A percentile compares a stretch with the other conserved stretches of the same genome.
Evolutionary conservation across 371 early-diverging fungal genomes (phyloP).

Genomic region (Mortierella sp.): DNA sequence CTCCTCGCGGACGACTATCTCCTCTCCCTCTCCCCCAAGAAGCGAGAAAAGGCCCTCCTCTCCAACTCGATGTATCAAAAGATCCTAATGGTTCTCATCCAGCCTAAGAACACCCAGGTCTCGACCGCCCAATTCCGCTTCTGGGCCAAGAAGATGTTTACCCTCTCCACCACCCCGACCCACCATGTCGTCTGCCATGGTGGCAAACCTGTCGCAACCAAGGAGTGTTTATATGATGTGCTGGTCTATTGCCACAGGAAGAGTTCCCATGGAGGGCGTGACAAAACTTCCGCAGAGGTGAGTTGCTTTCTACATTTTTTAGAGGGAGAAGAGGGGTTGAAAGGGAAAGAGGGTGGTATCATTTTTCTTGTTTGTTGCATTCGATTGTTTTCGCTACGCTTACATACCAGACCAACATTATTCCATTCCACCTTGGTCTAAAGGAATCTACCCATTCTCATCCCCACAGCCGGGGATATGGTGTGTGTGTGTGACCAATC

Average conservation of each 20-base stretch:
- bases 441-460: background rate
- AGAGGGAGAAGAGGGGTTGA: background rate
- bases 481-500: background rate
- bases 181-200: slow-evolving; percentile 66
- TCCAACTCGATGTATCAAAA: slow-evolving; percentile 67
- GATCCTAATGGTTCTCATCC: slow-evolving; percentile 70
- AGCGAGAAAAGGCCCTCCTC: slow-evolving; percentile 72
- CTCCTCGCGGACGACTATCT: slow-evolving; percentile 62
- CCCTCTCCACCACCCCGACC: slow-evolving; percentile 57
- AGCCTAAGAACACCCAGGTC: slow-evolving; percentile 73
- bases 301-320: slow-evolving; percentile 32
- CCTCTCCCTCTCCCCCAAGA: slow-evolving; percentile 68
- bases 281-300: slow-evolving; percentile 76
- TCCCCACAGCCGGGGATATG: background rate
- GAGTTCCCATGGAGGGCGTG: slow-evolving; percentile 74
- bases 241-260: slow-evolving; percentile 69
- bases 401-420: background rate
- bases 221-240: slow-evolving; percentile 70
- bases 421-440: background rate
- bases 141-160: slow-evolving; percentile 80
- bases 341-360: background rate
- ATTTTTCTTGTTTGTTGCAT: background rate
- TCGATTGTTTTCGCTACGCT: background rate
- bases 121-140: slow-evolving; percentile 77
- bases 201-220: slow-evolving; percentile 71